Percentiles rank a stretch among this genome's conserved stretches.
These are phyloP conservation scores for Fusarium coicis DNA, from an alignment of 2,329 filamentous ascomycete species.

Conservation along the genomic window DNA sequence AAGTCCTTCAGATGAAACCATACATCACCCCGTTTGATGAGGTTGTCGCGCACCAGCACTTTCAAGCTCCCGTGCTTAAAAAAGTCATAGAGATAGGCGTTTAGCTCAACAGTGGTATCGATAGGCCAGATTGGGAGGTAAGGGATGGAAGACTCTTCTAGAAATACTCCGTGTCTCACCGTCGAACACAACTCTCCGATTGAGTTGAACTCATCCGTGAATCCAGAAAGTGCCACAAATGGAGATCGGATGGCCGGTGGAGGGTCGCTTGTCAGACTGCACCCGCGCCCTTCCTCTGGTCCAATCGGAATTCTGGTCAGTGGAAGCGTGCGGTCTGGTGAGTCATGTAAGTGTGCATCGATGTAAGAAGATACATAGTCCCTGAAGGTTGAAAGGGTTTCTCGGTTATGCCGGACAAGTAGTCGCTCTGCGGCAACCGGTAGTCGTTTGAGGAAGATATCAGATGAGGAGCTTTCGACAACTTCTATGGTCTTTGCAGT, in stretches of 20 bases:
- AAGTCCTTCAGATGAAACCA: constrained; percentile 78
- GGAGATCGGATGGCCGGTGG: constrained; percentile 68
- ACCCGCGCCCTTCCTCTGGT: constrained; percentile 28
- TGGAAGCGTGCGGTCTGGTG: constrained; percentile 66
- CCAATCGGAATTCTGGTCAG: constrained; percentile 63
- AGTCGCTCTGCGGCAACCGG: constrained; percentile 66
- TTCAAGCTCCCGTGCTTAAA: constrained; percentile 76
- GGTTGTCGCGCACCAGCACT: constrained; percentile 71
- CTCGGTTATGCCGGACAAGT: constrained; percentile 70
- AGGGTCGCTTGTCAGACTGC: not conserved
- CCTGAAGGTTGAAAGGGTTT: constrained; percentile 73
- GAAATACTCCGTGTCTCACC: constrained; percentile 74
- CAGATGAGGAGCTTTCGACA: constrained; percentile 64
- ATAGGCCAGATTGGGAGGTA: constrained; percentile 71
- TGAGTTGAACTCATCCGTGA: constrained; percentile 70
- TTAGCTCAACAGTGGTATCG: constrained; percentile 62
- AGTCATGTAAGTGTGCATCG: constrained; percentile 62
- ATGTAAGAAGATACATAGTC: constrained; percentile 77
- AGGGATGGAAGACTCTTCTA: constrained; percentile 79
- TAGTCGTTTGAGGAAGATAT: constrained; percentile 73
- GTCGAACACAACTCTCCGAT: constrained; percentile 75
- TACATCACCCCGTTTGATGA: constrained; percentile 72
- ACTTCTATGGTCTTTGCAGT: constrained; percentile 54
- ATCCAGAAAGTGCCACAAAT: constrained; percentile 78
- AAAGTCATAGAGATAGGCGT: constrained; percentile 80